phyloP scores from a whole-genome alignment of 2,329 filamentous ascomycete genomes.

The Magnaporthiopsis rhizophila region DNA sequence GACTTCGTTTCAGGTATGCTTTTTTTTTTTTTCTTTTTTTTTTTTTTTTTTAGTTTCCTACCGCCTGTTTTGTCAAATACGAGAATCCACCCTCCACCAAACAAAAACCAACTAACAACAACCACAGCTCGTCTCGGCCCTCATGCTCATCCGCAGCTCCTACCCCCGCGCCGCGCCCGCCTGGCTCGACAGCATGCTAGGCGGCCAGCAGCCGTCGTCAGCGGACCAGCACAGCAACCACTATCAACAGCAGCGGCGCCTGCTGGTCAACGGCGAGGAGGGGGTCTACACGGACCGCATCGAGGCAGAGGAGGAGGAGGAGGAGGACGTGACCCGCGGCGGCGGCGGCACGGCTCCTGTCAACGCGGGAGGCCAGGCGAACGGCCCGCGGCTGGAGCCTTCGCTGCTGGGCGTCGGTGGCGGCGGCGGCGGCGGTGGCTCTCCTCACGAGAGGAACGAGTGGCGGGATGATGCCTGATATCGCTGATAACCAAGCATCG shows the following conservation, averaged over 20 bases:
- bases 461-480: not conserved
- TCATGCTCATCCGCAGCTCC: not conserved
- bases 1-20: conserved; percentile 45
- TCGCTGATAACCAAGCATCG: not conserved
- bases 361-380: not conserved
- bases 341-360: no score
- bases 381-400: not conserved
- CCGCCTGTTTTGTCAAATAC: no score
- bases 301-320: not conserved
- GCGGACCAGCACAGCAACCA: not conserved
- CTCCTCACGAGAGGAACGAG: not conserved
- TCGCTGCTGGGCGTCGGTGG: not conserved
- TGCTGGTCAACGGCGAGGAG: not conserved
- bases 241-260: not conserved
- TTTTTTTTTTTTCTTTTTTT: not conserved
- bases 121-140: not conserved
- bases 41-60: no score
- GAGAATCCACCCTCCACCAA: no score
- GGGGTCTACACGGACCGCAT: not conserved
- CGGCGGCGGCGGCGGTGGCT: no score
- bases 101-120: not conserved
- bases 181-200: not conserved
- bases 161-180: no score
- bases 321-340: not conserved
- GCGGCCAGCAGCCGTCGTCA: not conserved